A percentile compares a stretch with the other conserved stretches of the same genome.
Evolutionary conservation across 2,329 filamentous ascomycete genomes (phyloP).

Genomic region (Hymenoscyphus salicellus): DNA sequence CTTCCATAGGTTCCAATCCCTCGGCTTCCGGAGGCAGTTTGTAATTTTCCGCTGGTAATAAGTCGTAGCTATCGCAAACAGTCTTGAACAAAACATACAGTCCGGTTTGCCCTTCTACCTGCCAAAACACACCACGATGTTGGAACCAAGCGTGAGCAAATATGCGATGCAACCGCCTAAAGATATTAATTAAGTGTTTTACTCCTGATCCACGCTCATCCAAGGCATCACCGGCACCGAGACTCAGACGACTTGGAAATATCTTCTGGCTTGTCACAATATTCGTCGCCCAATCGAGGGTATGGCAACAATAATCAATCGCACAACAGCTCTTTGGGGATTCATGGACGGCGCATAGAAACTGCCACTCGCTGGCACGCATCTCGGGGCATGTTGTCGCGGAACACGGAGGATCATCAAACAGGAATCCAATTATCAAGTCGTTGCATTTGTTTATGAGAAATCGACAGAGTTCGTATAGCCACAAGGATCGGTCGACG

Average conservation of each 20-base stretch:
- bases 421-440: conserved; percentile 87
- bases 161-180: conserved; percentile 89
- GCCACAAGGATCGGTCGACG: conserved; percentile 85
- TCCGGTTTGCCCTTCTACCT: conserved; percentile 84
- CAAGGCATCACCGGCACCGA: conserved; percentile 42
- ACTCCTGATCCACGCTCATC: conserved; percentile 63
- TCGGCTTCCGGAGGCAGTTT: conserved; percentile 92
- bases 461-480: conserved; percentile 96
- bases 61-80: conserved; percentile 85
- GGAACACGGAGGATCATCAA: conserved; percentile 86
- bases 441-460: conserved; percentile 92
- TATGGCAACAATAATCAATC: conserved; percentile 99
- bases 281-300: conserved; percentile 94
- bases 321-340: conserved; percentile 95
- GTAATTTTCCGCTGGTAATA: conserved; percentile 92
- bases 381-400: conserved; percentile 91
- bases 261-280: conserved; percentile 91
- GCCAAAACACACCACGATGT: conserved; percentile 92
- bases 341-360: conserved; percentile 95
- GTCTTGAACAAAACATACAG: conserved; percentile 97
- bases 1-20: conserved; percentile 62
- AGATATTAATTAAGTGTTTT: conserved; percentile 90
- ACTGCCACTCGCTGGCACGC: conserved; percentile 98
- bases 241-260: conserved; percentile 72
- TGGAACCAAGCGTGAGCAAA: conserved; percentile 99